Percentiles rank a stretch among this genome's conserved stretches.
Conservation (phyloP, 768 basidiomycete genomes). For the Leccinum obscurum region DNA sequence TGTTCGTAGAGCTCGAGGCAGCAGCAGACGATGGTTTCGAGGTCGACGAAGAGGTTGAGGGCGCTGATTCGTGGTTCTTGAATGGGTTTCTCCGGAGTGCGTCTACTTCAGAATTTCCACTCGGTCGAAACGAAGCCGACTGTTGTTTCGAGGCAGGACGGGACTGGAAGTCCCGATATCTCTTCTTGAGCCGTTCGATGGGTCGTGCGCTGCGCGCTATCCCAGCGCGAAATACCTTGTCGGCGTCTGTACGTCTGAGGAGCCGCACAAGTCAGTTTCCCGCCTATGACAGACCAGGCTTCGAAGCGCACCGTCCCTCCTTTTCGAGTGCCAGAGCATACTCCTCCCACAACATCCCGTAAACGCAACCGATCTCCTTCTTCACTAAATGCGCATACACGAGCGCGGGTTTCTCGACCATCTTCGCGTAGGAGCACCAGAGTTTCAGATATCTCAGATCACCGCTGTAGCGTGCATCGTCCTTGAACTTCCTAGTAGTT, state of each 20-base stretch:
- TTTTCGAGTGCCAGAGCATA: constrained; percentile 81
- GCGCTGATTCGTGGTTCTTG: constrained; percentile 35
- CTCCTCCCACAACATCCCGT: constrained; percentile 86
- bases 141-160: constrained; percentile 39
- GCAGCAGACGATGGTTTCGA: constrained; percentile 18
- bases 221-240: constrained; percentile 77
- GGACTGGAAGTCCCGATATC: constrained; percentile 77
- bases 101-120: constrained; percentile 28
- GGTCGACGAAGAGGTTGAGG: constrained; percentile 34
- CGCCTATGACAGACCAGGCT: constrained; percentile 1
- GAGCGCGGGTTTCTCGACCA: constrained; percentile 67
- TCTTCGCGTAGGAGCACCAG: constrained; percentile 85
- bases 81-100: constrained; percentile 38
- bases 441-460: constrained; percentile 91
- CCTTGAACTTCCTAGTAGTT: constrained; percentile 76
- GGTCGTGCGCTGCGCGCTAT: constrained; percentile 82
- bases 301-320: constrained; percentile 62
- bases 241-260: constrained; percentile 73
- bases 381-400: constrained; percentile 42
- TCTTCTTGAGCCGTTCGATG: constrained; percentile 76
- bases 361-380: constrained; percentile 72
- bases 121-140: constrained; percentile 25
- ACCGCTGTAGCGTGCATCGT: constrained; percentile 80
- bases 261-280: constrained; percentile 6
- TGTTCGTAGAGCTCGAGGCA: constrained; percentile 41